These are phyloP conservation scores for Cyclotella sp. DNA, from an alignment of 108 stramenopile species.

Conservation along the genomic window DNA sequence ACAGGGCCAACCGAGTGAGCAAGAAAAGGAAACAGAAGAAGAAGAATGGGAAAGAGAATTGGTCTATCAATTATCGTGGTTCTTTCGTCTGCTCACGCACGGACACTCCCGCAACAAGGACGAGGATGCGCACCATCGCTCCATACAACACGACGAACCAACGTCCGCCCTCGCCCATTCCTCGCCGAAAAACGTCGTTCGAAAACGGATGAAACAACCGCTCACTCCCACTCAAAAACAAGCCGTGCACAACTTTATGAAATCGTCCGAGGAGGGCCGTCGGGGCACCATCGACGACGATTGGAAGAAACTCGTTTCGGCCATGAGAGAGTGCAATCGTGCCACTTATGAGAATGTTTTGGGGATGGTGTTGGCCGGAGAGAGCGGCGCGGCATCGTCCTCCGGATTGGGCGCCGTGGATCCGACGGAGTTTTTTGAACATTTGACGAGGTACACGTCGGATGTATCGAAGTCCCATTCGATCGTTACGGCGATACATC, in stretches of 20 bases:
- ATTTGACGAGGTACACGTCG: constrained; percentile 21
- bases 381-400: background rate
- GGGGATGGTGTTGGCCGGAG: background rate
- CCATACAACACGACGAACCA: background rate
- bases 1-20: background rate
- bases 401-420: constrained; percentile 15
- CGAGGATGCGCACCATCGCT: background rate
- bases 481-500: constrained; percentile 18
- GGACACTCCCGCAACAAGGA: background rate
- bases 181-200: constrained; percentile 3
- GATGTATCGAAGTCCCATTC: background rate
- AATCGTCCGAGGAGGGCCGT: background rate
- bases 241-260: constrained; percentile 32
- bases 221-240: constrained; percentile 4
- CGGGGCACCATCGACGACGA: background rate
- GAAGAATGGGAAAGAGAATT: constrained; percentile 19
- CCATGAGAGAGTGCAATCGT: constrained; percentile 28
- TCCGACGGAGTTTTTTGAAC: constrained; percentile 39
- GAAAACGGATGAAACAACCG: constrained; percentile 9
- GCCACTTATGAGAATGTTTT: constrained; percentile 8
- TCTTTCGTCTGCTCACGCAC: constrained; percentile 31
- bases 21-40: background rate
- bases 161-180: background rate
- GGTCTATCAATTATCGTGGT: constrained; percentile 39
- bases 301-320: constrained; percentile 29